A percentile compares a stretch with the other conserved stretches of the same genome.
Conservation (phyloP, 768 basidiomycete species). For the Galerina sulciceps region DNA sequence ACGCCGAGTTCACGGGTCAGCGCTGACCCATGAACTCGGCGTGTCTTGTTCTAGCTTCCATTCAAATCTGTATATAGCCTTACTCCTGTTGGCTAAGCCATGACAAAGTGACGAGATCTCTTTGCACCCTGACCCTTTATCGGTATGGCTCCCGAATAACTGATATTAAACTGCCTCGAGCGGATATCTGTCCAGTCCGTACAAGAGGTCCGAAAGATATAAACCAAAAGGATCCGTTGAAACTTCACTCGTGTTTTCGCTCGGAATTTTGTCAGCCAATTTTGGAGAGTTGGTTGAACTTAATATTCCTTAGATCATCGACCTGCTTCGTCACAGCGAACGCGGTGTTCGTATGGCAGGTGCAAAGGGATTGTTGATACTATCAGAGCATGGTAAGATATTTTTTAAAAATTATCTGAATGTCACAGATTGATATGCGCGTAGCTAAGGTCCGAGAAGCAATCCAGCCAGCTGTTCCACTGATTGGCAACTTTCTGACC, state of each 20-base stretch:
- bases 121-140: slow-evolving; percentile 24
- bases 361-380: too few relatives aligned
- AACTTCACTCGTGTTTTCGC: slow-evolving; percentile 24
- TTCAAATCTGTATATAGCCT: slow-evolving; percentile 36
- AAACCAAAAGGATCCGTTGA: slow-evolving; percentile 29
- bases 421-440: too few relatives aligned
- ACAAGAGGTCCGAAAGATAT: slow-evolving; percentile 30
- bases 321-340: too few relatives aligned
- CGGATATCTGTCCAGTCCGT: slow-evolving; percentile 29
- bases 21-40: slow-evolving; percentile 26
- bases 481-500: too few relatives aligned
- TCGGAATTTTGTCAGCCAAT: too few relatives aligned
- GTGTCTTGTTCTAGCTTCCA: slow-evolving; percentile 27
- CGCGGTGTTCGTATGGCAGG: too few relatives aligned
- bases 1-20: slow-evolving; percentile 26
- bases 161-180: slow-evolving; percentile 31
- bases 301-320: too few relatives aligned
- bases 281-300: too few relatives aligned
- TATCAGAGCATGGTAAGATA: too few relatives aligned
- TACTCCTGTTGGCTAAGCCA: slow-evolving; percentile 37
- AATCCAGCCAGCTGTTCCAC: too few relatives aligned
- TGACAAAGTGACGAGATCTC: slow-evolving; percentile 35
- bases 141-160: slow-evolving; percentile 37
- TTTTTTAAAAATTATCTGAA: too few relatives aligned
- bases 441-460: too few relatives aligned